Evolutionary conservation across 768 basidiomycete species (phyloP), one percentile per base, ranked within the genome.

Genomic region (Lactifluus hygrophoroides): DNA sequence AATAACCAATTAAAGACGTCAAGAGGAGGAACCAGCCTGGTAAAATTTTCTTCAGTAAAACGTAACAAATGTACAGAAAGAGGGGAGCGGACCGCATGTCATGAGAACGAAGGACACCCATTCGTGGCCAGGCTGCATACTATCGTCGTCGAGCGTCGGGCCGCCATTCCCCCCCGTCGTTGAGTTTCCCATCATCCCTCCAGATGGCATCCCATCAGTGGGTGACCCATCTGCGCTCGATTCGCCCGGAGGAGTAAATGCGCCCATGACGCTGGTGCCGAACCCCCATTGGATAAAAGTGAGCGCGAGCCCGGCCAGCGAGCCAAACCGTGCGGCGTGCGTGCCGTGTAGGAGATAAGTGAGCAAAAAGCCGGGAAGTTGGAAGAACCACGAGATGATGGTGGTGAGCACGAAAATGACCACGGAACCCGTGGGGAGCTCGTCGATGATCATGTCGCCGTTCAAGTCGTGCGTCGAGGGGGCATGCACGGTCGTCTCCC

Each of bases 201-300:
- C 38, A 16, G 43, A n/a, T 0, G 52, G 66, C 14, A 64, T 32
- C 5, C 56, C 16, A 30, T 56, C 65, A n/a, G 64, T 66, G 9
- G 48, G 40, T 13, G 17, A 10, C 7, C 25, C 46, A 13, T 56
- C 54, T 25, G 45, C 5, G 3, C 45, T 19, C 10, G 42, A 21
- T 14, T 60, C 59, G 37, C 46, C 54, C 14, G 59, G 28, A 50
- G 67, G 16, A 40, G 66, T 58, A 51, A 56, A 37, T 61, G 53
- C 50, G 64, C 66, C 45, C 73, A 64, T 61, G 70, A 69, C 63
- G 71, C 60, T 51, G 82, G 81, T 13, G 88, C 83, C 85, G 66
- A 94, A 82, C 1, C 94, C 95, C 65, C 86, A 91, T 67, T 97
- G 95, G 62, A 97, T 94, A 60, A 97, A 76, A 0, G 92, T 98